Evolutionary conservation across 2,329 filamentous ascomycete genomes (phyloP), one percentile per base, ranked within the genome.

Genomic region (Scedosporium aurantiacum): DNA sequence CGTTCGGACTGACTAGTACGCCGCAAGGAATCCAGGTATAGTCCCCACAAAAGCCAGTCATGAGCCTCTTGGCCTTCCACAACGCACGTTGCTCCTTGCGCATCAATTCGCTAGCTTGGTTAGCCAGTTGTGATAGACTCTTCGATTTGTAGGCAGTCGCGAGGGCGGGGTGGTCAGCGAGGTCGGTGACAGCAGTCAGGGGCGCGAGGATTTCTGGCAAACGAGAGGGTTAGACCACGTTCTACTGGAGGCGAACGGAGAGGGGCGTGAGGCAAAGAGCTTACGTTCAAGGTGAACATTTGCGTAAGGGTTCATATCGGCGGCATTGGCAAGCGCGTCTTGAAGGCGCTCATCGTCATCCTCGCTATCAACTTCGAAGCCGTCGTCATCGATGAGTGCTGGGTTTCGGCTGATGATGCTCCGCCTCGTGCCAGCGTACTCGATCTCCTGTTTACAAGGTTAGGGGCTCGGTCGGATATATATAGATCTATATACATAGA

Each of bases 381-480:
- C 89, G 67, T 93, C 89, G 55, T 90, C 85, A 73, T 93, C 89
- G 65, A 89, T 77, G 56, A 89, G 78, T 10, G 83, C 82, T 4
- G 88, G 87, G 67, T 91, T 93, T 66, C 82, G 83, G 71, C 84
- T 84, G 65, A 95, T 85, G 66, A 92, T 90, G 61, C 85, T 79
- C 69, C 90, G 82, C 63, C 81, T 78, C 69, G 88, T 87, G 63
- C 90, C 90, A 40, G 83, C 87, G 71, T 91, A 89, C 62, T 90
- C 85, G 67, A 91, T 81, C 66, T 80, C 78, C 87, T 91, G 70
- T 50, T 45, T 45, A 25, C 58, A 8, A 41, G 61, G 67, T 73
- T 63, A 73, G 71, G 62, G n/a, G 18, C 2, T 8, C 10, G 40
- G 40, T 50, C 57, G 43, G 28, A n/a, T n/a, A n/a, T n/a, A n/a